Base-by-base conservation (phyloP, 2,329 filamentous ascomycete genomes). In the Paecilomyces variotii region DNA sequence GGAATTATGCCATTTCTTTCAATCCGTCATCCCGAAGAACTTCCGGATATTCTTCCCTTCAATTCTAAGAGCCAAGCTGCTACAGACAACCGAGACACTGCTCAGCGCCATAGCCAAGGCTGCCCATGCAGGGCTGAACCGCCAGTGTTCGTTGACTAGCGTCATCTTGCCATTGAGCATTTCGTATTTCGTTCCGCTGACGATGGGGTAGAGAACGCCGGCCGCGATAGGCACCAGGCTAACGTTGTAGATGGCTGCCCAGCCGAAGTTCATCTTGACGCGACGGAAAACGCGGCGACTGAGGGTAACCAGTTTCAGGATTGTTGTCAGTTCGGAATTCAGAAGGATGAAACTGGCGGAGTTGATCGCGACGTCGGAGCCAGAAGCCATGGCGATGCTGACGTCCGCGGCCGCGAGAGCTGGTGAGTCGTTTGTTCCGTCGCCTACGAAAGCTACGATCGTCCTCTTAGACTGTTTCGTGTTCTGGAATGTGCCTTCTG, bases 91-190 rank as follows among this genome's bases (percentile, higher is more conserved):
- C 68, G 89, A 94, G 64, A 97, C 87, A 72, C 89, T 93, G 74
- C 91, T 96, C 72, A 92, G 74, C 27, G 93, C 93, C 93, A 97
- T 97, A 0, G 92, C 92, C 70, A 96, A 75, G 64, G 87, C 88
- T 4, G 92, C 93, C 92, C 92, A 97, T 4, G 80, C 79, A 0
- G 79, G 79, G 62, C 76, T 77, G 7, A 81, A 60, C 34, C 78
- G 69, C 75, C 77, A 80, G 55, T 77, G 75, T 10, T 67, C 67
- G 61, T 71, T 62, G 32, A 72, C 70, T 59, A 60, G 66, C 51
- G 67, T 66, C 26, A 67, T 71, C 62, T 72, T 70, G 62, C 69
- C 65, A 64, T 66, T 70, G 34, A 66, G 58, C 56, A 62, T 63
- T 4, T 74, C 71, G 14, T 71, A 57, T 49, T 70, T 70, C 26